Evolutionary conservation across 129 eudicot genomes (phyloP), one percentile per base, ranked within the genome.

Genomic region (Lactuca sativa): DNA sequence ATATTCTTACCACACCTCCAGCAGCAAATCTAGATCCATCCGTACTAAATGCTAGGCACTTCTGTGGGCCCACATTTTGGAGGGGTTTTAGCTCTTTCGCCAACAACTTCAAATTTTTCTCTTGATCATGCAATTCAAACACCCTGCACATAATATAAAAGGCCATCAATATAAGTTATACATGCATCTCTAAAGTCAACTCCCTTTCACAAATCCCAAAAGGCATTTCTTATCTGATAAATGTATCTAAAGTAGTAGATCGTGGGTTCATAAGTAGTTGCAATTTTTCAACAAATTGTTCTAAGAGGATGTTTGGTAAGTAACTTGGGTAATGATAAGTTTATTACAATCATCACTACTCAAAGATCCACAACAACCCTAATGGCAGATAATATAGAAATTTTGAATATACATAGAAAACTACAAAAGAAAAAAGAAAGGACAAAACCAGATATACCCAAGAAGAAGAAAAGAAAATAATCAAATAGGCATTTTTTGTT

Each of bases 1-100:
- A 43, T 70, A 47, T 71, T 38, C 85, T 83, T 85, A 93, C 97
- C 86, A 85, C 84, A 64, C 97, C 99, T 65, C 99, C 99, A 30
- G 85, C 76, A 41, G 97, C 97, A 59, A 95, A 83, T 84, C 82
- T 84, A 66, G 93, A 85, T 78, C 99, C 99, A 77, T 95, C 99
- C 17, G 90, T 55, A 72, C 97, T 95, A 72, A 90, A 95, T 32
- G 93, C 90, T 9, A 87, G 56, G 86, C 99, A 95, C 67, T 82
- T 95, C 59, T 90, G 97, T 41, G 61, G 83, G 62, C 95, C 96
- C 62, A 87, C 88, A 56, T 80, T 88, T 79, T 87, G 86, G 36
- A 95, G 88, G 66, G 88, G 88, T 63, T 64, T 67, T 43, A 80
- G 66, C 10, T 90, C 95, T 74, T 85, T 90, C 60, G 69, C 55